Conservation (phyloP, 2,329 filamentous ascomycete genomes). For the Alternaria sp. region DNA sequence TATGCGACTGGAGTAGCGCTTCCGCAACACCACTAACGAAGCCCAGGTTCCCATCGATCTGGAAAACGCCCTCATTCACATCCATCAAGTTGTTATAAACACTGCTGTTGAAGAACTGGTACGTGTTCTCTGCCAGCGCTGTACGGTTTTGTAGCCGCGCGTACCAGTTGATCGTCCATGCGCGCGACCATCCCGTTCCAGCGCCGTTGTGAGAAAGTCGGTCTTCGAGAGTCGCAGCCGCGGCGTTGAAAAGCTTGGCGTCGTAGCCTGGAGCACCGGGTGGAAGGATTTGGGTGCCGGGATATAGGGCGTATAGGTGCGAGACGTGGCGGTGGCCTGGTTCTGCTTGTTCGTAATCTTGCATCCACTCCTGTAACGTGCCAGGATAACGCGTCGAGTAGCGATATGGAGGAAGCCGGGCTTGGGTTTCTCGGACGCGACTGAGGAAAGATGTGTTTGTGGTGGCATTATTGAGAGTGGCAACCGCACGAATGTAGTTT, state of each 20-base stretch:
- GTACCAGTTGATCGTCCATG: constrained; percentile 61
- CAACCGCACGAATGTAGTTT: constrained; percentile 34
- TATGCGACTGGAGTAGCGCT: constrained; percentile 54
- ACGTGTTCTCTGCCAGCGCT: constrained; percentile 50
- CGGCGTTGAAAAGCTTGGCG: constrained; percentile 41
- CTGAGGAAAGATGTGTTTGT: background rate
- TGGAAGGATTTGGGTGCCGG: constrained; percentile 54
- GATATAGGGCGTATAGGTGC: constrained; percentile 61
- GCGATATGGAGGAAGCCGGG: constrained; percentile 20
- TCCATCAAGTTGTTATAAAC: constrained; percentile 21
- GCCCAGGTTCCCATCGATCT: constrained; percentile 60
- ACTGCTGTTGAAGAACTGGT: constrained; percentile 23
- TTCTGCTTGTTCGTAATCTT: constrained; percentile 53
- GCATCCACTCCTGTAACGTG: constrained; percentile 37
- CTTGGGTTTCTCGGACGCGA: constrained; percentile 13
- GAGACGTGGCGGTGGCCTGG: constrained; percentile 63
- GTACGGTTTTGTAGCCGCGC: constrained; percentile 53
- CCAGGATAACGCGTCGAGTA: constrained; percentile 40
- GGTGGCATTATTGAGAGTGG: background rate
- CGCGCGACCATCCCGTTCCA: constrained; percentile 63
- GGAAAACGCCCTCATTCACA: constrained; percentile 14
- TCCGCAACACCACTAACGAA: constrained; percentile 59
- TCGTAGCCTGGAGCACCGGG: constrained; percentile 35
- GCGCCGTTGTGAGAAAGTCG: constrained; percentile 42
- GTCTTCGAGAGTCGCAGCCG: constrained; percentile 45